Base-by-base conservation (phyloP, 2,329 filamentous ascomycete genomes). In the Rhinocladiella mackenziei region DNA sequence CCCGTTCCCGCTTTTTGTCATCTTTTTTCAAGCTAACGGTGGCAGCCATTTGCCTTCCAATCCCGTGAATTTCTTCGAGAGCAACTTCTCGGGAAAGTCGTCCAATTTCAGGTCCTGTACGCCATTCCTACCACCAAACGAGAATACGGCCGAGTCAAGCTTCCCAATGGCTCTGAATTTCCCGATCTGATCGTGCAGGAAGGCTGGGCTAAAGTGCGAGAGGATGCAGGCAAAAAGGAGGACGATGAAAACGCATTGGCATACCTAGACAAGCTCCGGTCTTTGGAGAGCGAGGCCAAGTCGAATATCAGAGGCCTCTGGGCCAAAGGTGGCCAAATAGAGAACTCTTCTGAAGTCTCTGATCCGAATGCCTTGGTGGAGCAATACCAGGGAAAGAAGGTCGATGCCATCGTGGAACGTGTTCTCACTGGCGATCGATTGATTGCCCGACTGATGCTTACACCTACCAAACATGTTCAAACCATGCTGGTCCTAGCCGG, bases 41-140 rank as follows among this genome's bases (percentile, higher is more conserved):
- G 48, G 8, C 59, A 79, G 77, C 82, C 84, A 26, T 94, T 85
- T 62, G 89, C 87, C 46, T 98, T 96, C 68, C 84, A 92, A 68
- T 95, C 92, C 48, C 87, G 92, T 62, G 92, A 98, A 68, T 92
- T 86, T 65, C 78, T 98, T 50, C 85, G 92, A 60, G 82, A 84
- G 56, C 74, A 89, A 39, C 76, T 84, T 29, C 84, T 97, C 44
- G 91, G 91, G 62, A 95, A 95, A 67, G 77, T 83, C 19, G 75
- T 98, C 51, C 82, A 89, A 58, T 95, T 91, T 73, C 80, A 81
- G 48, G 76, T 94, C 31, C 76, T 89, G 40, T 97, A 98, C 71
- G 86, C 84, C 48, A 84, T 97, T 48, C 89, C 91, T 11, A 84
- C 81, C 43, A 77, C 76, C 50, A 72, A 67, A 37, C 56, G 57